phyloP scores from a whole-genome alignment of 805 yeast species.

The Yarrowia sp. region DNA sequence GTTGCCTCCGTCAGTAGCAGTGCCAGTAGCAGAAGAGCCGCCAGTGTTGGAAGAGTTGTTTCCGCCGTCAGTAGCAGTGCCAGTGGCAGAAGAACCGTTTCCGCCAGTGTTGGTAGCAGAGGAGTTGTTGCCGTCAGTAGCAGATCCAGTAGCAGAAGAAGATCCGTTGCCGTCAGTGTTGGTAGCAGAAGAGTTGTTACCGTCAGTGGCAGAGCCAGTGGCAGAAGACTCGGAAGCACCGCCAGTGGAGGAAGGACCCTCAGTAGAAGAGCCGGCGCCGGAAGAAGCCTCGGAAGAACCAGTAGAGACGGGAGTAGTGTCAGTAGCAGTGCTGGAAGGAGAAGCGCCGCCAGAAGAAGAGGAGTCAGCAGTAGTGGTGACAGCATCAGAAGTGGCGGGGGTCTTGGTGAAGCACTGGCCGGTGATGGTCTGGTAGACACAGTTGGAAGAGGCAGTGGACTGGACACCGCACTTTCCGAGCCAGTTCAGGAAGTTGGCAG shows the following conservation, averaged over 20 bases:
- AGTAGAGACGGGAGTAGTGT: neutral
- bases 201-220: neutral
- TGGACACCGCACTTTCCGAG: neutral
- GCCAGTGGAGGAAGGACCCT: neutral
- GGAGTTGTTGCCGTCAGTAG: neutral
- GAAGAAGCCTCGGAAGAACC: neutral
- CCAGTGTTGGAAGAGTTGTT: neutral
- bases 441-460: neutral
- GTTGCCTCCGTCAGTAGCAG: neutral
- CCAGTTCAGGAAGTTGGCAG: constrained; percentile 19
- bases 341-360: neutral
- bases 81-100: neutral
- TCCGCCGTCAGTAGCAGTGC: neutral
- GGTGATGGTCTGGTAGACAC: constrained; percentile 7
- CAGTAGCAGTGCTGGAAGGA: constrained; percentile 7
- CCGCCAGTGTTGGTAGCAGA: neutral
- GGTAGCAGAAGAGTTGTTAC: neutral
- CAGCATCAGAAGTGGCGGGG: neutral
- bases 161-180: neutral
- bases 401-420: neutral
- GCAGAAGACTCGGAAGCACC: neutral
- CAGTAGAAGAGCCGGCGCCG: neutral
- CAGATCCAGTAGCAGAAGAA: neutral
- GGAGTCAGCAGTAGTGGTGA: neutral
- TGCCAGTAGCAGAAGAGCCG: neutral